Evolutionary conservation across 805 yeast species (phyloP).

Genomic region (Nakazawaea laoshanensis): DNA sequence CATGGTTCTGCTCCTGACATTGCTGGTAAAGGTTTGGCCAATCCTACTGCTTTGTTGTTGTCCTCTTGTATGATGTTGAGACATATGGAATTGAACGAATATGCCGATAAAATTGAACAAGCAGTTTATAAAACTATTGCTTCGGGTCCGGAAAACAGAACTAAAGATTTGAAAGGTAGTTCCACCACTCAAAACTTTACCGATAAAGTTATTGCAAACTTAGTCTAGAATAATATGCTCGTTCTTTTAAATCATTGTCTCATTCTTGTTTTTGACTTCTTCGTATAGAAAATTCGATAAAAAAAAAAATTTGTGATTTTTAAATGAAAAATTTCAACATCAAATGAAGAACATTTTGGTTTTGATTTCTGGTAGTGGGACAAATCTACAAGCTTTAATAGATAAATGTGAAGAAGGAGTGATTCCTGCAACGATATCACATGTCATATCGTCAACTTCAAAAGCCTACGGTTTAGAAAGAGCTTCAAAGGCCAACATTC

Average conservation of each 20-base stretch:
- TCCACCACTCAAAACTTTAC: constrained; percentile 89
- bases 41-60: constrained; percentile 95
- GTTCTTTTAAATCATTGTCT: not conserved
- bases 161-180: constrained; percentile 91
- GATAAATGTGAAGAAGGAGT: constrained; percentile 46
- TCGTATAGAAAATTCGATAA: not conserved
- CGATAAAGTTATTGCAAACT: constrained; percentile 76
- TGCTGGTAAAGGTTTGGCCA: constrained; percentile 97
- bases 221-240: constrained; percentile 35
- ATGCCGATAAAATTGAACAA: constrained; percentile 78
- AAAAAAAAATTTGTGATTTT: not conserved
- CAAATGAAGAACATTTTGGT: constrained; percentile 44
- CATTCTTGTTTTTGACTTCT: no score
- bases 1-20: constrained; percentile 99
- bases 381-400: constrained; percentile 91
- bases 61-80: constrained; percentile 99
- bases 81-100: constrained; percentile 84
- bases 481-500: constrained; percentile 62
- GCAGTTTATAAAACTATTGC: constrained; percentile 90
- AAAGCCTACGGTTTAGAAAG: constrained; percentile 84
- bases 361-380: constrained; percentile 89
- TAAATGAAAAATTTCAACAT: constrained; percentile 3
- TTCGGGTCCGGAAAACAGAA: constrained; percentile 91
- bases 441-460: constrained; percentile 78
- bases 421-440: constrained; percentile 44